Conservation (phyloP, 768 basidiomycete species). For the Pulveroboletus sp. region DNA sequence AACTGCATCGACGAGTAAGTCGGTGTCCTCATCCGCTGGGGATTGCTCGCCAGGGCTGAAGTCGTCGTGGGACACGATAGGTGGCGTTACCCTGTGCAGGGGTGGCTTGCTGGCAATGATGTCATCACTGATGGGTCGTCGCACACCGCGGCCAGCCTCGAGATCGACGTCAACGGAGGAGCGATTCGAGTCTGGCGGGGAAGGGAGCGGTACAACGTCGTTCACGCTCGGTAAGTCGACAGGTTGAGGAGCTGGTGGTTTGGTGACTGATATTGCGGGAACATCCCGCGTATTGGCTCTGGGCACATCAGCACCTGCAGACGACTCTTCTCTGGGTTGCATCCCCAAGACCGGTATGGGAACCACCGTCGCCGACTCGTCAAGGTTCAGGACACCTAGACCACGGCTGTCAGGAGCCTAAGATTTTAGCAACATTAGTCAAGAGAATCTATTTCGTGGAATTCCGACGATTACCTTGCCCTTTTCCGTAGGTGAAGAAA, state of each 20-base stretch:
- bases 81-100: constrained; percentile 8
- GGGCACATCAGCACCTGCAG: constrained; percentile 22
- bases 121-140: constrained; percentile 24
- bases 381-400: constrained; percentile 38
- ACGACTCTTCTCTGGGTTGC: constrained; percentile 14
- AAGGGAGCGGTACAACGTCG: constrained; percentile 48
- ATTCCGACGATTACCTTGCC: constrained; percentile 41
- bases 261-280: constrained; percentile 61
- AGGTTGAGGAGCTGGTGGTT: constrained; percentile 66
- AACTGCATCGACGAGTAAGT: constrained; percentile 46
- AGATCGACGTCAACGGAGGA: constrained; percentile 34
- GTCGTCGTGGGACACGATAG: constrained; percentile 10
- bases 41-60: constrained; percentile 19
- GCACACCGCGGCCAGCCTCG: constrained; percentile 41
- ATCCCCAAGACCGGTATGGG: constrained; percentile 59
- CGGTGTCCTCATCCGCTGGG: constrained; percentile 32
- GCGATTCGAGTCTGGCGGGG: constrained; percentile 41
- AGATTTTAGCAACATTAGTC: constrained; percentile 16
- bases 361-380: constrained; percentile 50
- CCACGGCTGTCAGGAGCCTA: constrained; percentile 43
- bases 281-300: constrained; percentile 26
- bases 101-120: constrained; percentile 13
- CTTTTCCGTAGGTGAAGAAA: constrained; percentile 37
- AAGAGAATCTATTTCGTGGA: constrained; percentile 1
- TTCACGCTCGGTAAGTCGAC: constrained; percentile 62